Base-by-base conservation (phyloP, 257 asterid genomes). In the Jaltomata sinuosa region DNA sequence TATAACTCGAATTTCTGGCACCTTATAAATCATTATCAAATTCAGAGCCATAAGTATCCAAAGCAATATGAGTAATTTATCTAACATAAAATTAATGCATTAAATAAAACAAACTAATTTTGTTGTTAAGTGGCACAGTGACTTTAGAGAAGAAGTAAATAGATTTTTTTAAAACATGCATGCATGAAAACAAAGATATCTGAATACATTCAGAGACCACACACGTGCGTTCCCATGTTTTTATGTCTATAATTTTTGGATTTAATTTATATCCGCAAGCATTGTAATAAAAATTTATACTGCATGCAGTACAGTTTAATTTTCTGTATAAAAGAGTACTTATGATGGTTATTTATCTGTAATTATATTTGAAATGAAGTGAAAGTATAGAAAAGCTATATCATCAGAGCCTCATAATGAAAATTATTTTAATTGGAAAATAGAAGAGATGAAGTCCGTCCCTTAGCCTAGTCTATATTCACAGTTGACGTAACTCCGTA, bases 171-270 rank as follows among this genome's bases (percentile, higher is more conserved):
- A n/a, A n/a, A 74, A 22, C 38, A 76, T 76, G 42, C 81, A 76
- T 76, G 62, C 59, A 76, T 76, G 68, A 27, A 64, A 61, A 50
- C 19, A 57, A 59, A 85, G 80, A 78, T 18, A 45, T 50, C 74
- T 57, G 74, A 80, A 55, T 36, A 47, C 22, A 27, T 65, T 29
- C 62, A 19, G 89, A 38, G 29, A 69, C 16, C 25, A 25, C 84
- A 85, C 84, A 87, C 86, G 85, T 82, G 86, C 84, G 68, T 42
- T 62, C 82, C 65, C 84, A 67, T 87, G 42, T 34, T 62, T 52
- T 57, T 45, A 40, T 87, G 86, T 82, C 86, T 57, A 32, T 52
- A 40, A 25, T 74, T 74, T 76, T 78, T 84, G 55, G 47, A 81
- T 45, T 25, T 6, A 1, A 61, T 36, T 84, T 50, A 50, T 87